Evolutionary conservation across 768 basidiomycete genomes (phyloP).

Genomic region (Trichaptum fuscoviolaceum): DNA sequence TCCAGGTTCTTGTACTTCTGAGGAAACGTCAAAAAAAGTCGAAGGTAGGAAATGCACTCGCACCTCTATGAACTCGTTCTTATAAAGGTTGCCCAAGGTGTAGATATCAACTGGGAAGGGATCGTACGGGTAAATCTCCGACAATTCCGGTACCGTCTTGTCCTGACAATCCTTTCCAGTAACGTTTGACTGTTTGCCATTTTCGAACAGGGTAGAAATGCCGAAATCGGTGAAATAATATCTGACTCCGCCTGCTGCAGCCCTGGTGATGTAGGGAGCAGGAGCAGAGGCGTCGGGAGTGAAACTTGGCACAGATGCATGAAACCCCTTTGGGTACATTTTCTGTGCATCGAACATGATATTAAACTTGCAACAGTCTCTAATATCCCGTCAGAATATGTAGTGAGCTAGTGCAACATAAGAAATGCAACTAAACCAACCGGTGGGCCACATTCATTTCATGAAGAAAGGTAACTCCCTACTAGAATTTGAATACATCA

Average conservation of each 20-base stretch:
- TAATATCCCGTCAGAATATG: conserved; percentile 2
- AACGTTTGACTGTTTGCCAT: conserved; percentile 6
- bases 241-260: conserved; percentile 9
- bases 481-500: not conserved
- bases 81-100: conserved; percentile 15
- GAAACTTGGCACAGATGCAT: conserved; percentile 11
- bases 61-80: not conserved
- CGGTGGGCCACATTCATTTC: conserved; percentile 18
- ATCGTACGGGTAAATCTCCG: conserved; percentile 15
- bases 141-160: conserved; percentile 17
- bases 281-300: conserved; percentile 1
- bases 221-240: conserved; percentile 26
- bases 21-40: too few relatives aligned
- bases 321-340: conserved; percentile 19
- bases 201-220: conserved; percentile 16
- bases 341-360: conserved; percentile 20
- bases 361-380: conserved; percentile 19
- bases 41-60: not conserved
- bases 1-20: too few relatives aligned
- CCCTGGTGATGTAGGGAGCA: not conserved
- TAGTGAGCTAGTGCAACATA: not conserved
- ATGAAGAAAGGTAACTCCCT: conserved; percentile 21
- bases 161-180: conserved; percentile 14
- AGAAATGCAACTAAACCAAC: conserved; percentile 6
- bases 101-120: conserved; percentile 22